A percentile compares a stretch with the other conserved stretches of the same genome.
Conservation (phyloP, 305 asterid genomes). For the Vinca major region DNA sequence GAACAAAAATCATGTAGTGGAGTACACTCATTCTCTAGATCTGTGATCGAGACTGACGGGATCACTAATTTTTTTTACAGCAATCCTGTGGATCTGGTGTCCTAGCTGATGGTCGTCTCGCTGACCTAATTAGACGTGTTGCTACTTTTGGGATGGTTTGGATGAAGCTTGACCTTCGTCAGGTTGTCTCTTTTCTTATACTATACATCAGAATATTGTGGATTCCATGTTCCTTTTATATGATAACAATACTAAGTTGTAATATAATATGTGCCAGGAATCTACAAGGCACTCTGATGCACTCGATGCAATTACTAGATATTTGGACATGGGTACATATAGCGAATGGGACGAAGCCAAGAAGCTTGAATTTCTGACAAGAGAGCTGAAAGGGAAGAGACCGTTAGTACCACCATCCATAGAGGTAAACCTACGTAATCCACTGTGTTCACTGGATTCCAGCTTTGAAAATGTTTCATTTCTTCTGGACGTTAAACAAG, state of each 20-base stretch:
- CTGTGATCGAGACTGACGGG: constrained; percentile 5
- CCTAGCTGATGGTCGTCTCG: constrained; percentile 86
- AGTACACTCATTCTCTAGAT: neutral
- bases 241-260: neutral
- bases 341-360: constrained; percentile 91
- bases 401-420: constrained; percentile 78
- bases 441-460: neutral
- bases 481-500: neutral
- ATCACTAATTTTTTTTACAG: constrained; percentile 31
- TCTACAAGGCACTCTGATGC: constrained; percentile 89
- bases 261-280: constrained; percentile 44
- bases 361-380: constrained; percentile 67
- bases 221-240: neutral
- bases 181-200: constrained; percentile 31
- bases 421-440: constrained; percentile 34
- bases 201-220: neutral
- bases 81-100: constrained; percentile 84
- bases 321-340: constrained; percentile 84
- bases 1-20: neutral
- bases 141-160: constrained; percentile 85
- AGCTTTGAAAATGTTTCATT: neutral
- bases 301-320: constrained; percentile 78
- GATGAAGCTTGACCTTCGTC: constrained; percentile 97
- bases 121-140: constrained; percentile 87
- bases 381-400: constrained; percentile 89